Conservation (phyloP, 495 filamentous ascomycete species). For the Aspergillus baeticus region DNA sequence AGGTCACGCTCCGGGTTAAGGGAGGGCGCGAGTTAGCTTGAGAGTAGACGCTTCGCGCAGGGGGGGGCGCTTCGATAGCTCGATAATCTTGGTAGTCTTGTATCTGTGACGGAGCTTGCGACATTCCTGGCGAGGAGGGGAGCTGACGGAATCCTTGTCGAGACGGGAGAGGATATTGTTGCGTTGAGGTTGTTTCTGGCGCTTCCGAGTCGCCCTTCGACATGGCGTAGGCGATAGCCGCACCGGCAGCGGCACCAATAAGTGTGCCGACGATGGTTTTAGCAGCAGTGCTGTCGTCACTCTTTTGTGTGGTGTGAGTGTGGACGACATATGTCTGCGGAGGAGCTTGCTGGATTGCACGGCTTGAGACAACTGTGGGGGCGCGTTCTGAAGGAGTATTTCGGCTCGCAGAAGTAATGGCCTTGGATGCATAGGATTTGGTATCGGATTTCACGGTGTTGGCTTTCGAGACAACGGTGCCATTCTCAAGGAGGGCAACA, state of each 20-base stretch:
- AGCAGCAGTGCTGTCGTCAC: constrained; percentile 41
- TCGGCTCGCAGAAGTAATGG: constrained; percentile 29
- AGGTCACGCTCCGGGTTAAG: constrained; percentile 31
- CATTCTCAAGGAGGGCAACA: constrained; percentile 36
- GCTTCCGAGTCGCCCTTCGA: constrained; percentile 48
- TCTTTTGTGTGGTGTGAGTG: constrained; percentile 28
- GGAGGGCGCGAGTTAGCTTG: constrained; percentile 31
- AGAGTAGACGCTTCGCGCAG: constrained; percentile 35
- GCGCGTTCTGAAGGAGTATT: constrained; percentile 21
- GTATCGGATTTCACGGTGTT: constrained; percentile 29
- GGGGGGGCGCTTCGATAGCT: constrained; percentile 47
- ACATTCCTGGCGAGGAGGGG: constrained; percentile 28
- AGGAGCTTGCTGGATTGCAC: constrained; percentile 27
- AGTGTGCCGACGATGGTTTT: constrained; percentile 71
- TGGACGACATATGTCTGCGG: constrained; percentile 33
- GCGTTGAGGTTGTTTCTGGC: background rate
- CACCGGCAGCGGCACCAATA: constrained; percentile 73
- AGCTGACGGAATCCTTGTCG: constrained; percentile 30
- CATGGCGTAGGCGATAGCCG: constrained; percentile 72
- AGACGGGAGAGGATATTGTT: constrained; percentile 21
- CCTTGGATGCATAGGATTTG: constrained; percentile 31
- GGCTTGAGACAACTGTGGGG: constrained; percentile 29
- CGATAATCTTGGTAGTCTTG: constrained; percentile 28
- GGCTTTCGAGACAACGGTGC: constrained; percentile 40
- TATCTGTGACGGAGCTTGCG: constrained; percentile 22